Base-by-base conservation (phyloP, 371 early-diverging fungal species). In the Rhizomucor pusillus region DNA sequence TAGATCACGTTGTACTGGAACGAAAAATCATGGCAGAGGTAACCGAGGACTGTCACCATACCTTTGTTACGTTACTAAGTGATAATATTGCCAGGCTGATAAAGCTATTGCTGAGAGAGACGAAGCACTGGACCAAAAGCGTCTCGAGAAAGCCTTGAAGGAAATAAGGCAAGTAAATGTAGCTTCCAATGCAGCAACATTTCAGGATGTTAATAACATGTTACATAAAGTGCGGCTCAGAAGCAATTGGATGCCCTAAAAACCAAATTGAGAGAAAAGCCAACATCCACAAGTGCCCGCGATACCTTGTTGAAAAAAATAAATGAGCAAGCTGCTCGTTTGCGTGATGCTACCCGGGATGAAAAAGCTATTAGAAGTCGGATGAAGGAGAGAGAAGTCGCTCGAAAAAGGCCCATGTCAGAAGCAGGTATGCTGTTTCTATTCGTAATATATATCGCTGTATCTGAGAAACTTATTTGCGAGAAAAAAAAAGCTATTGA, bases 1-100 rank as follows among this genome's bases (percentile, higher is more conserved):
- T 85, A 0, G 87, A 89, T 62, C 89, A 89, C 62, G 62, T 62
- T 16, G 67, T 60, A 1, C 66, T 91, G 9, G 91, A 91, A 54
- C 66, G 70, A 22, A 63, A 81, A 18, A 79, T 91, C 37, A 86
- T 88, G 54, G 76, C 71, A 18, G 72, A 82, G 71, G 89, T 84
- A 58, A 57, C 40, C 5, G 56, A 57, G 36, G 5, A 46, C 20
- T 49, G 54, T 9, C 51, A 48, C 1, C 43, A 50, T 3, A 12
- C 18, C 5, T 35, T 12, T 18, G 12, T 29, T 19, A 19, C 2
- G 19, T 47, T 19, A 37, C 34, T 45, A 24, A 50, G 35, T 41
- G 36, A 41, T 18, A 12, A 16, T 1, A 40, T 13, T n/a, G n/a
- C 59, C n/a, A 85, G 83, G 86, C 79, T 5, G 81, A 79, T 61